Conservation (phyloP, 2,329 filamentous ascomycete species). For the Chlorencoelia australis region DNA sequence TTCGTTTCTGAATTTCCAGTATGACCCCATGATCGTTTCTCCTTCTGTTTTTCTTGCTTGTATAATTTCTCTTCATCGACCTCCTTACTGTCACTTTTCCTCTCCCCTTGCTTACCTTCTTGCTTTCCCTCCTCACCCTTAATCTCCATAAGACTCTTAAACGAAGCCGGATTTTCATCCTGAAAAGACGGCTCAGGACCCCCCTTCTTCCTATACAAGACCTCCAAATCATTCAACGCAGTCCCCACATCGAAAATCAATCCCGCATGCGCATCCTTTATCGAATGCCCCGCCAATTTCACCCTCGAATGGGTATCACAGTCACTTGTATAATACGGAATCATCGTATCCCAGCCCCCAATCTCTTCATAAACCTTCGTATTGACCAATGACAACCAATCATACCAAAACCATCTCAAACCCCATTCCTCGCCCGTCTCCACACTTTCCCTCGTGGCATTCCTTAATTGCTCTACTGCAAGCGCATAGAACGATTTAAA, state of each 20-base stretch:
- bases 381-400: constrained; percentile 41
- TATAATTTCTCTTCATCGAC: not conserved
- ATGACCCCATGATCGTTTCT: not conserved
- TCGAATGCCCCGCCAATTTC: constrained; percentile 33
- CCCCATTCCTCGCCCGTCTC: constrained; percentile 1
- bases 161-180: constrained; percentile 2
- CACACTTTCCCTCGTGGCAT: constrained; percentile 28
- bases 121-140: no score
- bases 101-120: no score
- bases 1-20: not conserved
- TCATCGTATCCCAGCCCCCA: constrained; percentile 46
- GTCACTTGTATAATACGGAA: constrained; percentile 46
- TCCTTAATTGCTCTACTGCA: constrained; percentile 45
- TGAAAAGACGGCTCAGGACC: not conserved
- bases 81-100: no score
- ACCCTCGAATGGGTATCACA: constrained; percentile 42
- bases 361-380: constrained; percentile 30
- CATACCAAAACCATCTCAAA: constrained; percentile 37
- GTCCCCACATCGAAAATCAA: constrained; percentile 37
- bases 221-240: constrained; percentile 15
- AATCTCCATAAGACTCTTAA: no score
- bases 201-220: constrained; percentile 3
- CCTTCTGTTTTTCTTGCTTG: not conserved
- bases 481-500: constrained; percentile 43
- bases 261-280: constrained; percentile 31